Percentiles rank a stretch among this genome's conserved stretches.
Evolutionary conservation across 2,329 filamentous ascomycete genomes (phyloP).

Genomic region (Aspergillus neoniger): DNA sequence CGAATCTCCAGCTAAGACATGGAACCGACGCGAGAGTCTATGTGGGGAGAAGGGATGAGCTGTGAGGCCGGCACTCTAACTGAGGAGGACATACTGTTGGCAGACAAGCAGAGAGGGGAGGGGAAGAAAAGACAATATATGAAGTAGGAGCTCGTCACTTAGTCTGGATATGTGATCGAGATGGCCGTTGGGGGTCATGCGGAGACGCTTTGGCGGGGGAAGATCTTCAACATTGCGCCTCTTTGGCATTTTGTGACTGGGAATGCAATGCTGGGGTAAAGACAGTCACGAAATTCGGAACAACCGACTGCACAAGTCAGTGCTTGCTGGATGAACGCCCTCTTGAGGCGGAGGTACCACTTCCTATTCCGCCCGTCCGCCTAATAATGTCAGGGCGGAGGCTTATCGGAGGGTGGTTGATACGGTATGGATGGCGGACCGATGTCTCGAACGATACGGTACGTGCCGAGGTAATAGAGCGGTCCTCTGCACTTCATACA

Average conservation of each 20-base stretch:
- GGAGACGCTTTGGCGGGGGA: conserved; percentile 49
- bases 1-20: conserved; percentile 72
- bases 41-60: neutral
- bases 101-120: conserved; percentile 67
- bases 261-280: neutral
- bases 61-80: neutral
- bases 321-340: neutral
- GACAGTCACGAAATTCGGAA: neutral
- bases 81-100: conserved; percentile 53
- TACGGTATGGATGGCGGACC: neutral
- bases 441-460: neutral
- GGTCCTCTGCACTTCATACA: too few relatives aligned
- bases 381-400: neutral
- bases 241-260: conserved; percentile 35
- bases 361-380: neutral
- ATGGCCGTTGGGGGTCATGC: conserved; percentile 27
- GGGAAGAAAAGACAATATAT: conserved; percentile 76
- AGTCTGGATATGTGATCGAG: conserved; percentile 69
- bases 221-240: conserved; percentile 26
- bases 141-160: conserved; percentile 84
- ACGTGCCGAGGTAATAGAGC: neutral
- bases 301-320: neutral
- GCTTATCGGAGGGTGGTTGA: conserved; percentile 13
- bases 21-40: conserved; percentile 68
- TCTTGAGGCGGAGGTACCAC: neutral